These are phyloP conservation scores for Fusarium graminum DNA, from an alignment of 2,329 filamentous ascomycete genomes.

Conservation along the genomic window DNA sequence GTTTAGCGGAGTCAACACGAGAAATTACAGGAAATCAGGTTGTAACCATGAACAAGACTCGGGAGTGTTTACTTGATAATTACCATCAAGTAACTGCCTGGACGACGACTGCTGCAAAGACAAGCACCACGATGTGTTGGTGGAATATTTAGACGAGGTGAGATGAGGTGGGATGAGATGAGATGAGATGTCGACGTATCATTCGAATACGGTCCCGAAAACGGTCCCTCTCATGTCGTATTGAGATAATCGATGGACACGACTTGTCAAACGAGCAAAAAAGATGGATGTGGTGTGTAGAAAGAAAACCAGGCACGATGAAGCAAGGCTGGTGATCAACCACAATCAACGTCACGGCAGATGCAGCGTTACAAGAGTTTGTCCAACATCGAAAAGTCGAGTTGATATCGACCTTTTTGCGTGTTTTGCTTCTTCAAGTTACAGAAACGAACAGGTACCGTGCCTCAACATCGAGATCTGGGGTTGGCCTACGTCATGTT, in stretches of 20 bases:
- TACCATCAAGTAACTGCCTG: constrained; percentile 8
- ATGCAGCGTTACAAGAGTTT: constrained; percentile 32
- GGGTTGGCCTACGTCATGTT: constrained; percentile 44
- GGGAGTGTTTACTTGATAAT: constrained; percentile 28
- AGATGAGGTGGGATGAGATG: background rate
- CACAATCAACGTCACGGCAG: constrained; percentile 32
- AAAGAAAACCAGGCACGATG: constrained; percentile 20
- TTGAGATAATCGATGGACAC: constrained; percentile 14
- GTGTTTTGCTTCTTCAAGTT: constrained; percentile 11
- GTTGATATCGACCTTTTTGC: constrained; percentile 25
- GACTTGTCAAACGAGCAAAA: constrained; percentile 1
- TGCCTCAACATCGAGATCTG: constrained; percentile 42
- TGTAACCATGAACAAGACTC: constrained; percentile 26
- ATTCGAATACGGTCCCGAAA: constrained; percentile 8
- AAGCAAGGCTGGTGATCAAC: constrained; percentile 28
- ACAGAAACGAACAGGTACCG: background rate
- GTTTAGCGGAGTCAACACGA: constrained; percentile 12
- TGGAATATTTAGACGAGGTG: too few relatives aligned
- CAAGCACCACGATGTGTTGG: background rate
- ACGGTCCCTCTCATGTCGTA: constrained; percentile 11
- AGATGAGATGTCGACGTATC: constrained; percentile 7
- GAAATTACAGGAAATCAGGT: constrained; percentile 20
- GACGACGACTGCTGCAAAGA: background rate
- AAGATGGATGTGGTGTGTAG: constrained; percentile 21
- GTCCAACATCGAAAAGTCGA: constrained; percentile 23